phyloP scores from a whole-genome alignment of 2,329 filamentous ascomycete genomes.

The Myotisia sp. region DNA sequence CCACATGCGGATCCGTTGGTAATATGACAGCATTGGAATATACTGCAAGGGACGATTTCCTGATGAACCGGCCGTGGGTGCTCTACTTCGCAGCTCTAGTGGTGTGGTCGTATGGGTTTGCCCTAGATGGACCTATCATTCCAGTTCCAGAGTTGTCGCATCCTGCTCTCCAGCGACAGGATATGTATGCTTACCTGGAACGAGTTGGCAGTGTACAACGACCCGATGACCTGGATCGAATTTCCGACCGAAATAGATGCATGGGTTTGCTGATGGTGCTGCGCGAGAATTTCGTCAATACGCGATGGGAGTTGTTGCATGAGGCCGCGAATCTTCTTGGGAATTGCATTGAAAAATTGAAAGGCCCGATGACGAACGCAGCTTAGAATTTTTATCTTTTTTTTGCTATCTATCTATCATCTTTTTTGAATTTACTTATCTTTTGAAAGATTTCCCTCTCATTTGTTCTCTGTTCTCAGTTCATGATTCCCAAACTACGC shows the following conservation, averaged over 20 bases:
- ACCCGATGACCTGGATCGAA: slow-evolving; percentile 61
- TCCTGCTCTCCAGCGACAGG: slow-evolving; percentile 51
- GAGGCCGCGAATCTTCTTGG: slow-evolving; percentile 69
- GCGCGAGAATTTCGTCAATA: slow-evolving; percentile 64
- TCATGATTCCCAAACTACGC: too few species aligned
- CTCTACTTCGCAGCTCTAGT: slow-evolving; percentile 85
- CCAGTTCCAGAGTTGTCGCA: slow-evolving; percentile 38
- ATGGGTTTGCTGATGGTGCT: slow-evolving; percentile 69
- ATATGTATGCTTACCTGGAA: slow-evolving; percentile 68
- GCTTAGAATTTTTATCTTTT: too few species aligned
- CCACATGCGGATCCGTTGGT: slow-evolving; percentile 21
- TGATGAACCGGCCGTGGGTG: slow-evolving; percentile 88
- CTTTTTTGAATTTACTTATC: too few species aligned
- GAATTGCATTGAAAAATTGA: slow-evolving; percentile 59
- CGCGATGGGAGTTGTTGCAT: slow-evolving; percentile 80
- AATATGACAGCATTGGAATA: slow-evolving; percentile 41
- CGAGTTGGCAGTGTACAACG: slow-evolving; percentile 56
- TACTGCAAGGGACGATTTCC: slow-evolving; percentile 70
- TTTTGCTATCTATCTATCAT: too few species aligned
- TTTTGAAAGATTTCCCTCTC: too few species aligned
- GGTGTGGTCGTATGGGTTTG: slow-evolving; percentile 90
- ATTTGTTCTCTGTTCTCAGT: too few species aligned
- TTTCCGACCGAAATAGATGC: slow-evolving; percentile 67
- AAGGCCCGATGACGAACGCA: not conserved
- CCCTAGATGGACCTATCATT: slow-evolving; percentile 63